Evolutionary conservation across 78 protist species (phyloP).

Genomic region (Cavenderia fasciculata): DNA sequence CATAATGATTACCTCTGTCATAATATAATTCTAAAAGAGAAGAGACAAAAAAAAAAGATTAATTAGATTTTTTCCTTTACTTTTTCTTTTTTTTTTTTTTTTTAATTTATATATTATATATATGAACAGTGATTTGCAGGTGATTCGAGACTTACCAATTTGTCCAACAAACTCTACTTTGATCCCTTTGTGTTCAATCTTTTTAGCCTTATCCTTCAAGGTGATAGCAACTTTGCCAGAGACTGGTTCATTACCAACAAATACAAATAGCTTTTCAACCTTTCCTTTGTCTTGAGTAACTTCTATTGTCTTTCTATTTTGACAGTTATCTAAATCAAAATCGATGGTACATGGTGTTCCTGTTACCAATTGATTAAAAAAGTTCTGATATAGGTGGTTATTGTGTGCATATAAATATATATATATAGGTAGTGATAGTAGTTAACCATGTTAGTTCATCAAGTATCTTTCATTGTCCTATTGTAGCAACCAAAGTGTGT

Average conservation of each 20-base stretch:
- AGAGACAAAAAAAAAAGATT: neutral
- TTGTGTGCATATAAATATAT: too few relatives aligned
- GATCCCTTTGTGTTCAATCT: conserved; percentile 93
- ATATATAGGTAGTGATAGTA: too few relatives aligned
- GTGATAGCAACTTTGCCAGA: conserved; percentile 68
- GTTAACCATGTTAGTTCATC: too few relatives aligned
- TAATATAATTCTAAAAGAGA: conserved; percentile 76
- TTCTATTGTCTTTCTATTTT: conserved; percentile 64
- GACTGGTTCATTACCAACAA: conserved; percentile 78
- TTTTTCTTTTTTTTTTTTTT: neutral
- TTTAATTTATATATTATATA: neutral
- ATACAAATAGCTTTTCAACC: conserved; percentile 67
- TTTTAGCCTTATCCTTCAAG: conserved; percentile 55
- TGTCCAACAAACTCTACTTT: conserved; percentile 94
- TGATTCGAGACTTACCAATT: conserved; percentile 79
- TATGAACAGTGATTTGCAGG: too few relatives aligned
- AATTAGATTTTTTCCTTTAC: too few relatives aligned
- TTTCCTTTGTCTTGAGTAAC: conserved; percentile 75
- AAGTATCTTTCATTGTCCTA: too few relatives aligned
- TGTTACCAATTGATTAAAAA: conserved; percentile 19
- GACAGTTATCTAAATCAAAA: conserved; percentile 57
- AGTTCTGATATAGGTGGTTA: conserved; percentile 29
- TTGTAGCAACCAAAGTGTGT: too few relatives aligned
- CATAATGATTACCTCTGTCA: conserved; percentile 87
- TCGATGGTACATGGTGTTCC: conserved; percentile 66